Evolutionary conservation across 345 rosid species (phyloP), one percentile per base, ranked within the genome.

Genomic region (Combretum micranthum): DNA sequence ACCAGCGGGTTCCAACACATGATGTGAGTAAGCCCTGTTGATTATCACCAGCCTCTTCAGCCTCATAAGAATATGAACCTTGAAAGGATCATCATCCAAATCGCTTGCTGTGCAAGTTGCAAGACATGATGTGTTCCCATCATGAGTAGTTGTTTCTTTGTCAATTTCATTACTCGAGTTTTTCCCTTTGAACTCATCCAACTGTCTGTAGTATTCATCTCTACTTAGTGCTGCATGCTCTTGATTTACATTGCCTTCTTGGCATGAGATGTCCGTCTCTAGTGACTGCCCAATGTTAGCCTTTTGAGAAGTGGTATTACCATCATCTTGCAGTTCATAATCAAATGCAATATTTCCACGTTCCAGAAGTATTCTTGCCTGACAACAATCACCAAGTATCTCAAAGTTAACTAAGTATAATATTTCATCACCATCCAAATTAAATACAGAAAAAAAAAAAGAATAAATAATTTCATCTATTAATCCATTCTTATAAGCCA

Each of bases 1-100:
- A 93, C 99, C 99, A 87, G n/a, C 97, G 86, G 19, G 99, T 93
- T 22, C 99, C 99, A 23, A 87, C 96, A 55, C 90, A 87, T 23
- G 96, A 85, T 37, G 97, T 94, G 73, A 94, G 79, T 17, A 77
- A 69, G 55, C 84, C 92, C 9, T 57, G 71, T 53, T 56, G 56
- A 22, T 57, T 82, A 62, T 72, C 77, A 17, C 53, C 76, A 2
- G 51, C 82, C 57, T 80, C 91, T 48, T 83, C 96, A 26, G 71
- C 80, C 63, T 80, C 91, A 5, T 73, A 85, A 26, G 75, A 62
- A 67, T 72, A 83, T 9, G 82, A 75, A 56, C 79, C 69, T 69
- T 70, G 15, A 85, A 71, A 18, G 74, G 70, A 59, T 90, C 96
- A 53, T 93, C 97, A 32, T 83, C 99, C 11, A 80, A 44, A 26